Conservation (phyloP, 495 filamentous ascomycete genomes). For the Neurospora hispaniola region DNA sequence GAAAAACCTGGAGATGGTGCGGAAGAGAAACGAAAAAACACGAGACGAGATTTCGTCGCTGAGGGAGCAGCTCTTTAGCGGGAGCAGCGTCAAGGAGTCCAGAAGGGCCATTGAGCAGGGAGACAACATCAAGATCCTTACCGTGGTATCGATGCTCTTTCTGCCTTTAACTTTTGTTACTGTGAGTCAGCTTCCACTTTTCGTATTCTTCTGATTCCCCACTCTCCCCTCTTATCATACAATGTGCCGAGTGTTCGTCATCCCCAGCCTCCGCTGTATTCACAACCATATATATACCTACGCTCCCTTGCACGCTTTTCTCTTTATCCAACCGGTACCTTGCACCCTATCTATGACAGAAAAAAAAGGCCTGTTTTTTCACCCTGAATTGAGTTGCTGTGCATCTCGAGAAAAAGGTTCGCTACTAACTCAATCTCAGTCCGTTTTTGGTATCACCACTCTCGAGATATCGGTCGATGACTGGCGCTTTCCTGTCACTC, state of each 20-base stretch:
- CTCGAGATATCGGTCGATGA: slow-evolving; percentile 15
- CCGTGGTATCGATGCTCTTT: slow-evolving; percentile 31
- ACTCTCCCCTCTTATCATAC: neutral
- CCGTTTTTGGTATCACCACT: slow-evolving; percentile 26
- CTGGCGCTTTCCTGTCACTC: slow-evolving; percentile 22
- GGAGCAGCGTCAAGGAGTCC: slow-evolving; percentile 23
- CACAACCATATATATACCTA: neutral
- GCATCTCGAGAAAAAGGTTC: too few relatives aligned
- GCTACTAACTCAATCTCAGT: neutral
- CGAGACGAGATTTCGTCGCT: slow-evolving; percentile 20
- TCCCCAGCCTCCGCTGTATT: neutral
- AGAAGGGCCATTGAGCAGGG: slow-evolving; percentile 26
- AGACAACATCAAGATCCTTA: slow-evolving; percentile 31
- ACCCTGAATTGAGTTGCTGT: neutral
- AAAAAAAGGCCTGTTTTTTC: too few relatives aligned
- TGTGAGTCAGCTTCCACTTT: slow-evolving; percentile 5
- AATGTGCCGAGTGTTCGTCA: neutral
- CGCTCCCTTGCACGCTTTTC: neutral
- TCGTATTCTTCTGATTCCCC: neutral
- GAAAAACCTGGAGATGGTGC: slow-evolving; percentile 11
- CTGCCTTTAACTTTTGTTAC: slow-evolving; percentile 32
- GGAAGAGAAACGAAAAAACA: slow-evolving; percentile 18
- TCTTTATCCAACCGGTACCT: neutral
- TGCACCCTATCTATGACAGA: neutral
- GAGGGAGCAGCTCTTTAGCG: slow-evolving; percentile 25